Evolutionary conservation across 2,329 filamentous ascomycete genomes (phyloP), one percentile per base, ranked within the genome.

Genomic region (Trichoderma sp.): DNA sequence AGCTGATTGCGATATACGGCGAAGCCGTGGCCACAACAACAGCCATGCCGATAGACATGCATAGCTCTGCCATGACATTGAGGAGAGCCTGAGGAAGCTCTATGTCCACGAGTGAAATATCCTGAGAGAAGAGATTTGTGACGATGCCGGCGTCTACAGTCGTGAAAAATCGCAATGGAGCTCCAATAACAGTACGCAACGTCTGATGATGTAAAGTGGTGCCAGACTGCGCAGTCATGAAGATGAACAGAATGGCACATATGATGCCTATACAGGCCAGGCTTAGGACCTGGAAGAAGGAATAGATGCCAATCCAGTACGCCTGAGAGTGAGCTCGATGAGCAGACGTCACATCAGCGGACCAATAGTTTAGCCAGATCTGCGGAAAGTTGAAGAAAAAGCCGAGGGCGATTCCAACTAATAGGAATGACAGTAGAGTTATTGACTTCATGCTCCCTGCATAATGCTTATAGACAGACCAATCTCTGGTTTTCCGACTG

Each of bases 1-100:
- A 85, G 0, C 80, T 79, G 26, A 85, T 79, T 0, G 82, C 81
- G 0, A 86, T 78, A 65, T 82, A 86, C 69, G 73, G 83, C 71
- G 71, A 82, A 70, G 72, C 73, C 0, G 75, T 75, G 0, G 81
- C 81, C 46, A 88, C 83, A 2, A 89, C 77, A 8, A 78, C 78
- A n/a, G 83, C 80, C 71, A 83, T 81, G 6, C 82, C 82, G 5
- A 85, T 72, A 2, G 74, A 69, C 16, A 72, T 70, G 4, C 76
- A 75, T 34, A 75, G 16, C 4, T 72, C 60, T 0, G 76, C 39
- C 2, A 70, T 69, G 5, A 76, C 59, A 56, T 82, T 81, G 1
- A 77, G 70, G 1, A 82, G 59, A 0, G 78, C 68, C 24, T 75
- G 59, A 0, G 81, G 80, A 0, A 84, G 72, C 30, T 82, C 78